Evolutionary conservation across 768 basidiomycete species (phyloP).

Genomic region (Boletus subcaerulescens): DNA sequence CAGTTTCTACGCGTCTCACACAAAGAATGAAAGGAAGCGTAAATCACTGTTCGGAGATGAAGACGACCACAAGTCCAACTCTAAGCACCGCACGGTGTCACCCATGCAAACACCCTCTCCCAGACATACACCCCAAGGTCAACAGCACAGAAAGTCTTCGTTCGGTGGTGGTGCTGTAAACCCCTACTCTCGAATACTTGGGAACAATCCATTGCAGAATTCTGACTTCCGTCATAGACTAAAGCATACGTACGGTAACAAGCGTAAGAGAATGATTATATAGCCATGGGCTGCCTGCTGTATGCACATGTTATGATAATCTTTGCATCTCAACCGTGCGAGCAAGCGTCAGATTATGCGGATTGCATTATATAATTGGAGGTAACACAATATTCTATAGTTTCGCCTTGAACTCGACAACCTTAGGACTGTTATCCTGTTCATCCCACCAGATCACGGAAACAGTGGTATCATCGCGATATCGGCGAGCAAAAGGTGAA

Average conservation of each 20-base stretch:
- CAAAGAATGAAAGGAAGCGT: conserved; percentile 36
- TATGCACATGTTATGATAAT: conserved; percentile 5
- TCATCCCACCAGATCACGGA: conserved; percentile 85
- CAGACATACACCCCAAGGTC: conserved; percentile 19
- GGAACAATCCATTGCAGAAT: conserved; percentile 34
- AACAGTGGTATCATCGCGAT: conserved; percentile 82
- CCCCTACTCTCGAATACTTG: conserved; percentile 35
- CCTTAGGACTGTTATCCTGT: conserved; percentile 40
- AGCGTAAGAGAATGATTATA: conserved; percentile 35
- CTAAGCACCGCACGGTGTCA: conserved; percentile 19
- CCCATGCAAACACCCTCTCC: conserved; percentile 23
- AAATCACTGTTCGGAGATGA: conserved; percentile 37
- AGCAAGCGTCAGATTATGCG: background rate
- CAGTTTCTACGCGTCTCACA: conserved; percentile 37
- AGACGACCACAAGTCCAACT: conserved; percentile 20
- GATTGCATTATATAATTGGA: background rate
- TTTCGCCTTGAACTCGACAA: conserved; percentile 45
- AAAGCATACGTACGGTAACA: conserved; percentile 30
- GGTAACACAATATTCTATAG: conserved; percentile 35
- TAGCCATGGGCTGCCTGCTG: conserved; percentile 25
- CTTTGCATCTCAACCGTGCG: background rate
- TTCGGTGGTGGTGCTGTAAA: conserved; percentile 32
- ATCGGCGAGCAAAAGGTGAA: conserved; percentile 71
- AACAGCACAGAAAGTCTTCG: conserved; percentile 26
- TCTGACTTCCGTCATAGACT: conserved; percentile 22